Evolutionary conservation across 106 monocot genomes (phyloP), one percentile per base, ranked within the genome.

Genomic region (Platanthera guangdongensis): DNA sequence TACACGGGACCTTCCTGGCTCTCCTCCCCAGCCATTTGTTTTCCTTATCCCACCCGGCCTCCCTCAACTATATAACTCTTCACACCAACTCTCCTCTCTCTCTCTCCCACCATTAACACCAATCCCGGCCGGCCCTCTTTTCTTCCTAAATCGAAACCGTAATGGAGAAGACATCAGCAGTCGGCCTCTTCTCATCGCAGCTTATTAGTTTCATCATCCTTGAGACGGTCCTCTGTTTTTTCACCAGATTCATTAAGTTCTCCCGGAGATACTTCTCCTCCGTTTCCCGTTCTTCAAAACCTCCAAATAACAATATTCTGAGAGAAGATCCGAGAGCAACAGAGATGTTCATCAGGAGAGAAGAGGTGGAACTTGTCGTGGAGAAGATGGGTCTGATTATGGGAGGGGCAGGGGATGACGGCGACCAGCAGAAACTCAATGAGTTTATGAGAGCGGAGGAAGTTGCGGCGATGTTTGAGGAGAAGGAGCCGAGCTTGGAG

Each of bases 401-500:
- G 50, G 57, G 28, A 18, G 18, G 57, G n/a, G 47, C 10, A 6
- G 47, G 47, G 5, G 21, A 48, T 19, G 75, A 64, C 2, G 52
- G n/a, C 10, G 65, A 65, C 3, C 62, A 68, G 13, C n/a, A n/a
- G n/a, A 59, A 78, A 55, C 16, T 75, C 0, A 74, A 76, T 52
- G 84, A 80, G 12, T 32, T 45, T 70, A 50, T 90, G 78, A 78
- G 16, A 3, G 71, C 75, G 57, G 80, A 82, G 13, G 90, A 90
- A 1, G 28, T 88, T 3, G 51, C 62, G 0, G 65, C 63, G 54
- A 82, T 90, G 79, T 94, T 94, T 55, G 88, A 90, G 53, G 89
- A 92, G 75, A 78, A 89, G 68, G 94, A 91, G 76, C 89, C 95
- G 5, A 88, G 86, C 75, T 68, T 84, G 81, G 84, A 86, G 75